These are phyloP conservation scores for Vanrija pseudolonga DNA, from an alignment of 1,284 basidiomycete species.

Conservation along the genomic window DNA sequence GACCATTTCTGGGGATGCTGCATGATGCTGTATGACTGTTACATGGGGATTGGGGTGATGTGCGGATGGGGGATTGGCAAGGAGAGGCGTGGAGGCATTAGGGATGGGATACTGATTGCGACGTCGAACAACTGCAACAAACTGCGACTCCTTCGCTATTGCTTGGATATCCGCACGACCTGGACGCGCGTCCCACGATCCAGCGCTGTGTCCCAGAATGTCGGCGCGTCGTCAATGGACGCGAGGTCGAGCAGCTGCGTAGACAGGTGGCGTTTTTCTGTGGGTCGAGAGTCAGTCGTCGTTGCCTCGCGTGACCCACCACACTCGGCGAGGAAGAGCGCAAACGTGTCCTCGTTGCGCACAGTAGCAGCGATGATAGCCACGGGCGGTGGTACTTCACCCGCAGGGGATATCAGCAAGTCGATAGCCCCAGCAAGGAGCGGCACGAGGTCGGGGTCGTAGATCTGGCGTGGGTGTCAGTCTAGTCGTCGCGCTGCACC, in stretches of 20 bases:
- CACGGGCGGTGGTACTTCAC: neutral
- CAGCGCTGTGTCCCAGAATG: conserved; percentile 45
- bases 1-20: no score
- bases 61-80: no score
- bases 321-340: conserved; percentile 35
- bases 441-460: conserved; percentile 47
- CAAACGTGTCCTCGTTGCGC: conserved; percentile 45
- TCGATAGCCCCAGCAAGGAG: conserved; percentile 39
- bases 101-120: no score
- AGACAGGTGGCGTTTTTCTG: neutral
- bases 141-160: no score
- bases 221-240: conserved; percentile 25
- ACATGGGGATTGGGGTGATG: no score
- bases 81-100: no score
- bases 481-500: conserved; percentile 7
- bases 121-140: no score
- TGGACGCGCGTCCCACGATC: conserved; percentile 34
- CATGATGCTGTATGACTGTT: no score
- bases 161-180: conserved; percentile 26
- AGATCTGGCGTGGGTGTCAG: conserved; percentile 39
- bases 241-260: conserved; percentile 18
- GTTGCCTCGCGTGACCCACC: conserved; percentile 16
- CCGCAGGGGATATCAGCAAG: conserved; percentile 21
- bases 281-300: neutral
- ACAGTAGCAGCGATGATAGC: conserved; percentile 47